Conservation (phyloP, 2,329 filamentous ascomycete species). For the Zarea fungicola region DNA sequence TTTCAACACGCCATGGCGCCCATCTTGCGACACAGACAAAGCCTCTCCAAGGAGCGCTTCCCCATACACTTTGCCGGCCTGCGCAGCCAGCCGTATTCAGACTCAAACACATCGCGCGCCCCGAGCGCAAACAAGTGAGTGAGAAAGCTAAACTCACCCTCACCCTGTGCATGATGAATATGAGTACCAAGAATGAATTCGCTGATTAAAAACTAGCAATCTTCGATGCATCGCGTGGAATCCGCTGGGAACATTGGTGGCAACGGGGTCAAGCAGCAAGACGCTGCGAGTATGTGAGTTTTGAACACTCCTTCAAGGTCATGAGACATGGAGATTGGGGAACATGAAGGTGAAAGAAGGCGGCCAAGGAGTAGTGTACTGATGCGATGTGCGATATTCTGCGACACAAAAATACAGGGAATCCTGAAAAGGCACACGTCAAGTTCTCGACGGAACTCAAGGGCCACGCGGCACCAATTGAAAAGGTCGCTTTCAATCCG, state of each 20-base stretch:
- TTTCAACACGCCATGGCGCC: constrained; percentile 35
- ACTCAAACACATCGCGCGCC: constrained; percentile 50
- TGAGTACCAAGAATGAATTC: too few species aligned
- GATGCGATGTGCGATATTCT: too few species aligned
- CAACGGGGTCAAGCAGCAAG: constrained; percentile 69
- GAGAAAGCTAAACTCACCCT: not conserved
- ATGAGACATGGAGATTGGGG: not conserved
- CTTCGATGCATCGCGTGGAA: constrained; percentile 86
- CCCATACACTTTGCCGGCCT: constrained; percentile 59
- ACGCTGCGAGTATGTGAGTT: constrained; percentile 66
- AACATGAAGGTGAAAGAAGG: too few species aligned
- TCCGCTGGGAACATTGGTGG: constrained; percentile 74
- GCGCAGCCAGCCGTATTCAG: constrained; percentile 67
- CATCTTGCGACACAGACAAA: constrained; percentile 42
- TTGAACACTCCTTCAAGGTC: not conserved
- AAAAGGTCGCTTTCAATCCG: constrained; percentile 75
- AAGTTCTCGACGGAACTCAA: constrained; percentile 72
- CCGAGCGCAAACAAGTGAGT: constrained; percentile 30
- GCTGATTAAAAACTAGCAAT: too few species aligned
- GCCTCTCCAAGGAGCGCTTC: constrained; percentile 66
- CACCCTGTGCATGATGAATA: too few species aligned
- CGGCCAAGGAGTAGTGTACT: too few species aligned
- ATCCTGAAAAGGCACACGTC: constrained; percentile 68
- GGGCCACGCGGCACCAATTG: constrained; percentile 59
- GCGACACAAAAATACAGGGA: constrained; percentile 46